phyloP scores from a whole-genome alignment of 2,329 filamentous ascomycete species.

The Ophiocordyceps camponoti-floridani region DNA sequence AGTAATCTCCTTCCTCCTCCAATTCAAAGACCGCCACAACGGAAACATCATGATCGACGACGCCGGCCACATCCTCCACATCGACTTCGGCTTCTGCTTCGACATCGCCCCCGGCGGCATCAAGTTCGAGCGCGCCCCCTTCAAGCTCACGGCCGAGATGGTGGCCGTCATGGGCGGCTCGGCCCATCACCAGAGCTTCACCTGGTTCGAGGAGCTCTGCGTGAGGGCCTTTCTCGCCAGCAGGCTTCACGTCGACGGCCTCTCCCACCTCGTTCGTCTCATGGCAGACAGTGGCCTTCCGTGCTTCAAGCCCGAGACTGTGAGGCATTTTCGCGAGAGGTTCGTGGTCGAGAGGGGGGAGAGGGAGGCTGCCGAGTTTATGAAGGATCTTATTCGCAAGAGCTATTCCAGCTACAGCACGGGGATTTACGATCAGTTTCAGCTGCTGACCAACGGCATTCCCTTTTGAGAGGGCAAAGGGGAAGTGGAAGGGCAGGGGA shows the following conservation, averaged over 20 bases:
- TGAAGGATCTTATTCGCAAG: conserved; percentile 75
- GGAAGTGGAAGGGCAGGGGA: too few relatives aligned
- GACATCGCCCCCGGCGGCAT: conserved; percentile 95
- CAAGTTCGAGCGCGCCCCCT: conserved; percentile 92
- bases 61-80: conserved; percentile 90
- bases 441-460: conserved; percentile 91
- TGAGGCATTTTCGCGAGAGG: conserved; percentile 78
- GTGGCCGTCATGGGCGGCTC: conserved; percentile 94
- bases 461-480: conserved; percentile 57
- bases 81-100: conserved; percentile 99
- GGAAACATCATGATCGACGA: conserved; percentile 99
- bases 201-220: conserved; percentile 91
- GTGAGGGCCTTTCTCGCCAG: conserved; percentile 88
- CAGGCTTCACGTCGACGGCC: conserved; percentile 71
- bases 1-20: conserved; percentile 86
- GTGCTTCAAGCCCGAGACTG: conserved; percentile 93
- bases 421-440: conserved; percentile 93
- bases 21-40: conserved; percentile 99
- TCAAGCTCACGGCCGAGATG: conserved; percentile 97
- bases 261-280: conserved; percentile 74
- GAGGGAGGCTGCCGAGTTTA: conserved; percentile 85
- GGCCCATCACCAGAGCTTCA: conserved; percentile 71
- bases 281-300: conserved; percentile 95
- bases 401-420: conserved; percentile 85
- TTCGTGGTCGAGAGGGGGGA: conserved; percentile 89